Conservation (phyloP, 2,329 filamentous ascomycete genomes). For the Colletotrichum liaoningense region DNA sequence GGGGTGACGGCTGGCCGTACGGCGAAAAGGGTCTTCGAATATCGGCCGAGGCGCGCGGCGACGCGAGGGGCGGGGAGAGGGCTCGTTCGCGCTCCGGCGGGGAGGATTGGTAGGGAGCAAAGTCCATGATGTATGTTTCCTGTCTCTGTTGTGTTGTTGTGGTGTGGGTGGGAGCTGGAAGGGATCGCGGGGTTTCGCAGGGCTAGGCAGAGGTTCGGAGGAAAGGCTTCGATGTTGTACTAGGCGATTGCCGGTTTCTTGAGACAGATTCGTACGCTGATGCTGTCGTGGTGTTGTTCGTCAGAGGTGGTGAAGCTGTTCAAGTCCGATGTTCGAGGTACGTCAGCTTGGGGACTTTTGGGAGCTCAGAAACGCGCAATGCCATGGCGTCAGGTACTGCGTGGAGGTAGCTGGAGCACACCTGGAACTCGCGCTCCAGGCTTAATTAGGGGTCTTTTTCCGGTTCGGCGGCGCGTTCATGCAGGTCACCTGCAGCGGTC, state of each 20-base stretch:
- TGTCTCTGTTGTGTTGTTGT: background rate
- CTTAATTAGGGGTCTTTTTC: slow-evolving; percentile 28
- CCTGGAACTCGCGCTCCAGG: background rate
- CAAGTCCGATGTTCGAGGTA: slow-evolving; percentile 8
- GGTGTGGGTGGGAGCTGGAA: background rate
- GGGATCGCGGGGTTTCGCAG: background rate
- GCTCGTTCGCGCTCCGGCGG: slow-evolving; percentile 86
- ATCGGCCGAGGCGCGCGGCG: slow-evolving; percentile 66
- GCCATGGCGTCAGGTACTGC: slow-evolving; percentile 20
- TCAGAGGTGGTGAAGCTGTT: background rate
- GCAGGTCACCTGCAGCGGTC: slow-evolving; percentile 26
- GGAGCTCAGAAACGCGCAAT: slow-evolving; percentile 33
- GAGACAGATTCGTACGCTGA: background rate
- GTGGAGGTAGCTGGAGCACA: slow-evolving; percentile 3
- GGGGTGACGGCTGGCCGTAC: slow-evolving; percentile 53
- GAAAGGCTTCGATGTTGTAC: background rate
- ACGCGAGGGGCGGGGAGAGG: slow-evolving; percentile 75
- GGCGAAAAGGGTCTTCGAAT: slow-evolving; percentile 67
- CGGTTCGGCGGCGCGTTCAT: slow-evolving; percentile 26
- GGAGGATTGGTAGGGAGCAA: slow-evolving; percentile 95
- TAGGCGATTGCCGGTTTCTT: background rate
- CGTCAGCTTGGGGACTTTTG: slow-evolving; percentile 24
- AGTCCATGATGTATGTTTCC: slow-evolving; percentile 74
- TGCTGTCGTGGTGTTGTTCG: background rate
- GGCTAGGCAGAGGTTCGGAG: background rate